Evolutionary conservation across 2,329 filamentous ascomycete species (phyloP).

Genomic region (Chalaropsis thielavioides): DNA sequence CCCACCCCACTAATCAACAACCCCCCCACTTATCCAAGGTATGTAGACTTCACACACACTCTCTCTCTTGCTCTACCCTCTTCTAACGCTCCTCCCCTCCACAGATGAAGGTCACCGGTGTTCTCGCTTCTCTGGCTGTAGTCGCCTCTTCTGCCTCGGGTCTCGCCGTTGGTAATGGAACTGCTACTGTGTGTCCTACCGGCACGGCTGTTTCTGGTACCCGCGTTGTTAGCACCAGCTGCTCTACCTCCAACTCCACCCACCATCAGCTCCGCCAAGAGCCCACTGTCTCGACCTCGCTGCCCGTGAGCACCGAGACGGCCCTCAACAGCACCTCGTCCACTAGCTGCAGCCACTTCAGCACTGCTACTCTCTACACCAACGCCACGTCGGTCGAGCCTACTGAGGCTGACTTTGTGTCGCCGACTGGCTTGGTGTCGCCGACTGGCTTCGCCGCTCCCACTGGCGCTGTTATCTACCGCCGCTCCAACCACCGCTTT

Average conservation of each 20-base stretch:
- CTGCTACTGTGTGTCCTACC: background rate
- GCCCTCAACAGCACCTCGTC: background rate
- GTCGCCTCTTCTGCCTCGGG: background rate
- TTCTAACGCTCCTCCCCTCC: background rate
- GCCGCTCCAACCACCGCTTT: background rate
- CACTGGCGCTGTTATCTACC: background rate
- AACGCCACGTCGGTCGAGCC: background rate
- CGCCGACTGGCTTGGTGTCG: too few species aligned
- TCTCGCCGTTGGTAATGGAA: background rate
- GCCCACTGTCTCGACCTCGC: background rate
- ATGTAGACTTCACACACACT: background rate
- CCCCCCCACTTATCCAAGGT: background rate
- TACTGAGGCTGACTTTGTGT: background rate
- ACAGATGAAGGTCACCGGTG: conserved; percentile 1
- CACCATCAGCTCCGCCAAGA: background rate
- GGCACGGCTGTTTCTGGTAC: background rate
- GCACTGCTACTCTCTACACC: background rate
- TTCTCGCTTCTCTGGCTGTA: background rate
- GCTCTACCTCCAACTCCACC: background rate
- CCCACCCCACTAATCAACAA: background rate
- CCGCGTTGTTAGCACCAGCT: background rate
- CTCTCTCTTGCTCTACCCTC: too few species aligned
- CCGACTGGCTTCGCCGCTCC: background rate
- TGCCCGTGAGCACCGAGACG: background rate
- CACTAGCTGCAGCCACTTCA: background rate